Base-by-base conservation (phyloP, 805 yeast species). In the Yarrowia alimentaria region DNA sequence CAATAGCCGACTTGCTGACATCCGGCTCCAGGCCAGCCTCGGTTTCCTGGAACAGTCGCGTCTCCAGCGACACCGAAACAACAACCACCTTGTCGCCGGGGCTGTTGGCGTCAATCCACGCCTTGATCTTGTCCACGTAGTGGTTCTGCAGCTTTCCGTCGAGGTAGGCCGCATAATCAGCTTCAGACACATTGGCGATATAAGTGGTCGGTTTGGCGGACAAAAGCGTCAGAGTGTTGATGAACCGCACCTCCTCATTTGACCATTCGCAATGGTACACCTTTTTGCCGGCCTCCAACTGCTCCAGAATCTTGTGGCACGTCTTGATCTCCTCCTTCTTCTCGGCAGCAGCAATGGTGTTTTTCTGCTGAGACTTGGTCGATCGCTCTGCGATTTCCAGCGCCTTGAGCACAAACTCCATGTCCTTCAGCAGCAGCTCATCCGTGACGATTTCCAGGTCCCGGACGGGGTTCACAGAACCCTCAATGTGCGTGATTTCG, bases 141-240 rank as follows among this genome's bases (percentile, higher is more conserved):
- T 77, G 77, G 63, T 81, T 80, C 6, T 53, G 25, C 4, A 25
- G 22, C 7, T 30, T n/a, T 3, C 57, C 76, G 72, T 32, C 70
- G 60, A 58, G 57, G 32, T 57, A 54, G 11, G 77, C 64, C 10
- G 38, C 54, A 63, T 76, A 88, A 62, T 88, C 96, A 38, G 73
- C 75, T 57, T 80, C 82, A 47, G 80, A 81, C 14, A 86, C 81
- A 60, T 89, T 89, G 54, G 87, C 73, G 40, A 89, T 64, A 55
- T 82, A 81, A 12, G 88, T 78, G 1, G 90, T 80, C n/a, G 96
- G 96, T 63, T 89, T 89, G 3, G 95, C 89, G 1, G 96, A 88
- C 43, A 89, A 67, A 45, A 89, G 77, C 59, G 80, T 82, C 71
- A 85, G 78, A 28, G 77, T 73, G 66, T 85, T 86, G 51, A 87